Conservation (phyloP, 345 rosid genomes). For the Eucalyptus microcorys region DNA sequence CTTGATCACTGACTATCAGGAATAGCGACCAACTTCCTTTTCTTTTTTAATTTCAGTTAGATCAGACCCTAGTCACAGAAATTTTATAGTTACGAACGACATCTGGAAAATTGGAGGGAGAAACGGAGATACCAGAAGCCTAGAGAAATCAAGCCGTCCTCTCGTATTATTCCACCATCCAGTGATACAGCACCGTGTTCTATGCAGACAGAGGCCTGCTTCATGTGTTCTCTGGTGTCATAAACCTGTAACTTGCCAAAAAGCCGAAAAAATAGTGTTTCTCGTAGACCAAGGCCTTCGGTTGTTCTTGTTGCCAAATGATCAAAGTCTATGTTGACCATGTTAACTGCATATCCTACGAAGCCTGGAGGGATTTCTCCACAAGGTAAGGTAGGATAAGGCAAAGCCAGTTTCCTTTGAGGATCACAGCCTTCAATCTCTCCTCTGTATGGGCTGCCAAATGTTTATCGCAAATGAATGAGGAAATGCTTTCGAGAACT, state of each 20-base stretch:
- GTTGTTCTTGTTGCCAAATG: slow-evolving; percentile 2
- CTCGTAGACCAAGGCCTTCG: slow-evolving; percentile 36
- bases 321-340: slow-evolving; percentile 21
- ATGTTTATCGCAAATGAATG: neutral
- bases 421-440: slow-evolving; percentile 6
- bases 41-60: neutral
- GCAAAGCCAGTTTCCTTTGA: slow-evolving; percentile 33
- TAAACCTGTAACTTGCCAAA: slow-evolving; percentile 53
- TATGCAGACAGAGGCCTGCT: slow-evolving; percentile 20
- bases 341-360: slow-evolving; percentile 55
- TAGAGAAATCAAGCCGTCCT: slow-evolving; percentile 23
- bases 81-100: neutral
- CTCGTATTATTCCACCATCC: slow-evolving; percentile 48
- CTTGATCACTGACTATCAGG: neutral
- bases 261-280: slow-evolving; percentile 38
- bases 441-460: neutral
- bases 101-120: neutral
- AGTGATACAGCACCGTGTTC: slow-evolving; percentile 32
- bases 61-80: neutral
- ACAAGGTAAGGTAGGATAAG: slow-evolving; percentile 15
- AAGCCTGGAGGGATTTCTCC: slow-evolving; percentile 40
- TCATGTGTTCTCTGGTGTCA: slow-evolving; percentile 23
- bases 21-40: neutral
- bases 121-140: slow-evolving; percentile 23
- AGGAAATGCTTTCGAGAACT: neutral